Base-by-base conservation (phyloP, 148 eudicot genomes). In the Arctostaphylos glauca region DNA sequence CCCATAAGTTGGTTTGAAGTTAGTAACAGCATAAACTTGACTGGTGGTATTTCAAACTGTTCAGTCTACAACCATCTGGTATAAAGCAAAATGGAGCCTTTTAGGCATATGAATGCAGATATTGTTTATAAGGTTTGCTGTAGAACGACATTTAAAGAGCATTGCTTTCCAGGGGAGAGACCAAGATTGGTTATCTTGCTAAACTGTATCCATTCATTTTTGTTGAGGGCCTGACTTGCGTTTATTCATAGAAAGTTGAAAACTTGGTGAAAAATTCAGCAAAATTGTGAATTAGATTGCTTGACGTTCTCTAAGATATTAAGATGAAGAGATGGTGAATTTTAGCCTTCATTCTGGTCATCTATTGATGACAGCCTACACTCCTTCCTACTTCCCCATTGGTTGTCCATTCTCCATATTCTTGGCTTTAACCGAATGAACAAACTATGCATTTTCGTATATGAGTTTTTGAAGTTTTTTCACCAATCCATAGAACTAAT, bases 31-130 rank as follows among this genome's bases (percentile, higher is more conserved):
- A 9, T 58, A 56, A 41, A 56, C 68, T 38, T 58, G 50, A 44
- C 4, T 41, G 80, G 8, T 43, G 49, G 81, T 78, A 52, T 54
- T 77, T 54, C 64, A 77, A 77, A 76, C 62, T 75, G 78, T 50
- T 77, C 59, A 78, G n/a, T 18, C 81, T 44, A 41, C 9, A 19
- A 59, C 3, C 2, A 56, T 25, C 50, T 21, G 58, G 38, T 52
- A n/a, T n/a, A 13, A 31, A 74, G 54, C 5, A 73, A 9, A 21
- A 74, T 76, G 46, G 79, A 31, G 44, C 23, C 60, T 25, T 48
- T 21, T 49, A 49, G 77, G 16, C 18, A 3, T n/a, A 76, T 53
- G 79, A 76, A 8, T 53, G 47, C 62, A 52, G 56, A 5, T 76
- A 15, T 25, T 31, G 47, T 23, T 58, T 59, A 19, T 49, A 16